Conservation (phyloP, 73 alveolate species). For the Tetrahymena borealis region DNA sequence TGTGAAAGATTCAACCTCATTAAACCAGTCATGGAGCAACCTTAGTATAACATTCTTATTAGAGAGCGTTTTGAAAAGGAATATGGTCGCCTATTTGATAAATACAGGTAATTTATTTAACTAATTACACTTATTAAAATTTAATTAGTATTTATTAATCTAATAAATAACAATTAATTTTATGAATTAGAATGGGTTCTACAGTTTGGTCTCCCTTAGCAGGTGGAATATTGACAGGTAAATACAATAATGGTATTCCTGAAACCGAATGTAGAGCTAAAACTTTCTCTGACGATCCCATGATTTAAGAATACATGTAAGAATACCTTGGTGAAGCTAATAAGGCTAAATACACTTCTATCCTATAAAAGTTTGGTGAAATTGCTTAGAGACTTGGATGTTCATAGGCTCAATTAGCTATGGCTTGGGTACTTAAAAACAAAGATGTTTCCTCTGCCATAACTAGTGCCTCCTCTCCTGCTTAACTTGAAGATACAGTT, state of each 20-base stretch:
- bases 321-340: constrained; percentile 14
- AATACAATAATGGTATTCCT: constrained; percentile 84
- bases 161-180: constrained; percentile 33
- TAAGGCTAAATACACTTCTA: not conserved
- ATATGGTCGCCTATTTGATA: constrained; percentile 56
- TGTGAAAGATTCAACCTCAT: constrained; percentile 58
- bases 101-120: constrained; percentile 16
- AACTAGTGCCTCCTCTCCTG: constrained; percentile 69
- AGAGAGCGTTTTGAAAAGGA: constrained; percentile 89
- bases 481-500: constrained; percentile 77
- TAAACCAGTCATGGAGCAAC: constrained; percentile 90
- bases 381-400: constrained; percentile 56
- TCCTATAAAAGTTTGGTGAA: constrained; percentile 37
- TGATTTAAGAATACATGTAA: not conserved
- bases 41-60: constrained; percentile 71
- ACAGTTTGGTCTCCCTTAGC: constrained; percentile 89
- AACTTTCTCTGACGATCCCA: constrained; percentile 5
- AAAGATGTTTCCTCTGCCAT: constrained; percentile 78
- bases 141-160: not conserved
- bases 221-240: constrained; percentile 89
- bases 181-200: constrained; percentile 69
- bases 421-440: constrained; percentile 87
- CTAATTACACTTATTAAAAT: not conserved
- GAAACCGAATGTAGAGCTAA: constrained; percentile 55
- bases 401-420: constrained; percentile 72